Percentiles rank a stretch among this genome's conserved stretches.
Evolutionary conservation across 2,329 filamentous ascomycete genomes (phyloP).

Genomic region (Fusarium circinatum): DNA sequence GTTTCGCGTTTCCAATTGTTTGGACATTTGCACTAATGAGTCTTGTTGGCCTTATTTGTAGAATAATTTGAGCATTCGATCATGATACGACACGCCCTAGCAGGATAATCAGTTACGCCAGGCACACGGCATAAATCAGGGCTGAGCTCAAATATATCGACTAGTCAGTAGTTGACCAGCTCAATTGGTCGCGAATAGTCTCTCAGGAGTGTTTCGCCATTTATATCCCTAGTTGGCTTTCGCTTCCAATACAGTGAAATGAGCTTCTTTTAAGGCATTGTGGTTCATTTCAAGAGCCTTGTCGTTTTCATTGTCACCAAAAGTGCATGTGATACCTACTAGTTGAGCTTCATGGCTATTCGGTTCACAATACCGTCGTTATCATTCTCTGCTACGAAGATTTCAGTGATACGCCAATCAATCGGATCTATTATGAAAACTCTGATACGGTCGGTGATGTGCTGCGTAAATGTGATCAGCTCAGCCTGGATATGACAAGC

Average conservation of each 20-base stretch:
- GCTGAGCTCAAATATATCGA: neutral
- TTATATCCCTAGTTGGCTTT: neutral
- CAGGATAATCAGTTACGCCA: neutral
- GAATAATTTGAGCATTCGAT: neutral
- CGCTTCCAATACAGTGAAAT: neutral
- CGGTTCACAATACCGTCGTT: neutral
- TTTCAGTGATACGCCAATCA: neutral
- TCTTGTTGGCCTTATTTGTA: neutral
- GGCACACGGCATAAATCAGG: neutral
- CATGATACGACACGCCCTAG: neutral
- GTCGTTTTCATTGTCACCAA: neutral
- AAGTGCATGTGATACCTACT: neutral
- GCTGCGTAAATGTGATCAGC: neutral
- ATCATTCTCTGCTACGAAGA: neutral
- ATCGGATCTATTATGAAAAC: neutral
- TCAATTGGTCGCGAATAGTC: neutral
- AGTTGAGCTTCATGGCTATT: neutral
- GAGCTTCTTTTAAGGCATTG: no score
- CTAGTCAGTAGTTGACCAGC: neutral
- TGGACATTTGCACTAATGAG: neutral
- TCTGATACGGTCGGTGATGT: neutral
- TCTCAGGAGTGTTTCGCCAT: neutral
- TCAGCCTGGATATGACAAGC: constrained; percentile 19
- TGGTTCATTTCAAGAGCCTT: neutral
- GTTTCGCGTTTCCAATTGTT: neutral